Conservation (phyloP, 1,284 basidiomycete genomes). For the Trichosporon sp. region DNA sequence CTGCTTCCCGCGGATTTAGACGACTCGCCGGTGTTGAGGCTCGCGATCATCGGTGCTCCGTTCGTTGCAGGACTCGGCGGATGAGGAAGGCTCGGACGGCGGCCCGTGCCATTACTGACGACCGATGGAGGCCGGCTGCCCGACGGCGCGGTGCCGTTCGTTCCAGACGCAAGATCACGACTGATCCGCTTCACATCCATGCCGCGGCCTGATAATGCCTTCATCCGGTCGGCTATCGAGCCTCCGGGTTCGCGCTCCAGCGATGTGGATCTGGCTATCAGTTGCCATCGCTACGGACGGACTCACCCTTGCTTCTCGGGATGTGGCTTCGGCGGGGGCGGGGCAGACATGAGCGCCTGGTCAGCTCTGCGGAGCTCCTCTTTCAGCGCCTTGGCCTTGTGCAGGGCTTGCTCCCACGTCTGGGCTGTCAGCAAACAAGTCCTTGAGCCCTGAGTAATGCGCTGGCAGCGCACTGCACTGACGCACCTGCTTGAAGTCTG, state of each 20-base stretch:
- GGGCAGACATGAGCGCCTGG: constrained; percentile 2
- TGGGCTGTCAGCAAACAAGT: constrained; percentile 11
- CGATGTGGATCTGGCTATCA: background rate
- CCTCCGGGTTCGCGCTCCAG: constrained; percentile 27
- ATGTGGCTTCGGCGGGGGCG: constrained; percentile 9
- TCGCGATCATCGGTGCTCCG: background rate
- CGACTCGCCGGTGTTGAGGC: background rate
- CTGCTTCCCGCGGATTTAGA: background rate
- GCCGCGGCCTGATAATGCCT: constrained; percentile 41
- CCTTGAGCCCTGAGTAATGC: background rate
- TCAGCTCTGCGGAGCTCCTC: constrained; percentile 23
- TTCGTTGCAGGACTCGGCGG: background rate
- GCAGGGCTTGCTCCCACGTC: constrained; percentile 34
- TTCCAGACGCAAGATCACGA: constrained; percentile 23
- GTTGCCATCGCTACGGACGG: background rate
- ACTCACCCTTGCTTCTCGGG: background rate
- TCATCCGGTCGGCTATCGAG: constrained; percentile 47
- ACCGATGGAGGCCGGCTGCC: background rate
- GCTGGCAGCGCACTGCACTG: no score
- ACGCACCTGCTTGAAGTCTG: constrained; percentile 41
- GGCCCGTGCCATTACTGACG: constrained; percentile 3
- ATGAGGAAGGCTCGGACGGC: background rate
- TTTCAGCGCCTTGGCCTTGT: constrained; percentile 38
- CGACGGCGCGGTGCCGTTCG: background rate
- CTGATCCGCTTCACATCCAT: constrained; percentile 42